Evolutionary conservation across 164 flowering plant genomes (phyloP).

Genomic region (Tinospora cordifolia): DNA sequence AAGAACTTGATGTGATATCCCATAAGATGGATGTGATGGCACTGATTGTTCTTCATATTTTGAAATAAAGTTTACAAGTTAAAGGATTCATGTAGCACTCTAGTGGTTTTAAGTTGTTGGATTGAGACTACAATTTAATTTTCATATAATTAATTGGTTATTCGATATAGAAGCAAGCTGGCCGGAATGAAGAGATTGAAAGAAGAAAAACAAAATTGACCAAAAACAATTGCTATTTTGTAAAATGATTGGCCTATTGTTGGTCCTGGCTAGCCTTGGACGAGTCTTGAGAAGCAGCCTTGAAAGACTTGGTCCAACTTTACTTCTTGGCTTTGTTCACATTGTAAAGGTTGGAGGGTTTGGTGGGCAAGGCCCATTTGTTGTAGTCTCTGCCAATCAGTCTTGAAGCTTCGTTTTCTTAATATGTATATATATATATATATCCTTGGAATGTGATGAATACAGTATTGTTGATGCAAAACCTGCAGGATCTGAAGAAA

Average conservation of each 20-base stretch:
- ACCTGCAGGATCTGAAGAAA: conserved; percentile 64
- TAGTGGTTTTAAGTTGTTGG: too few relatives aligned
- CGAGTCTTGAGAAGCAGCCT: background rate
- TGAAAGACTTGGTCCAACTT: background rate
- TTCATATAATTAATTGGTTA: background rate
- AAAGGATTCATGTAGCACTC: too few relatives aligned
- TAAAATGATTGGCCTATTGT: background rate
- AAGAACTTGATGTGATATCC: too few relatives aligned
- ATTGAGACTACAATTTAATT: background rate
- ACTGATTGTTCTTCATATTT: too few relatives aligned
- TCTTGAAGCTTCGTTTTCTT: background rate
- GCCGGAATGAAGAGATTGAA: background rate
- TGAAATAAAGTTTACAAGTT: too few relatives aligned
- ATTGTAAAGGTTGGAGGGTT: background rate
- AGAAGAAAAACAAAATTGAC: background rate
- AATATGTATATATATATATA: background rate
- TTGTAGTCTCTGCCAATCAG: background rate
- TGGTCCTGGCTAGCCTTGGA: background rate
- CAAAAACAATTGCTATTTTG: too few relatives aligned
- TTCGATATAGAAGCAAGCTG: background rate
- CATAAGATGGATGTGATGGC: too few relatives aligned
- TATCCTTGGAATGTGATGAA: background rate
- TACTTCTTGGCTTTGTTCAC: background rate
- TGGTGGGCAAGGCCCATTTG: background rate
- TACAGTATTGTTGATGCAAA: conserved; percentile 7